Evolutionary conservation across 108 stramenopile genomes (phyloP), one percentile per base, ranked within the genome.

Genomic region (Conticribra guillardii): DNA sequence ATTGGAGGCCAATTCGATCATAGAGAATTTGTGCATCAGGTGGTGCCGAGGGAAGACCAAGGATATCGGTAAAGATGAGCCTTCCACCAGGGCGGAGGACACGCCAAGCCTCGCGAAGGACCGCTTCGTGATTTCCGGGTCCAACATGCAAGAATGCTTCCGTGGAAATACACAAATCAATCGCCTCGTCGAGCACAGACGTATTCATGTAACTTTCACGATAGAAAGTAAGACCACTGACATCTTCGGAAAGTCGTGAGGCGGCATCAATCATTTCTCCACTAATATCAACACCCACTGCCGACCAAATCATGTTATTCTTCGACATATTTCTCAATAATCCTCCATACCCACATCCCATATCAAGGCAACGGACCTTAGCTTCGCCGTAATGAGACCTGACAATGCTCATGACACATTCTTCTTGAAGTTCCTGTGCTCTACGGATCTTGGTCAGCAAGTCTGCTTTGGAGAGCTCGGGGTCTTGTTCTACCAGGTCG

Each of bases 331-430:
- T 72, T 30, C 82, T 66, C 29, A 82, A 51, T 9, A 82, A 67
- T 1, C 82, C 82, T 30, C 82, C 82, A 46, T 63, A 82, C 29
- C 82, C 82, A 58, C 82, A 78, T 5, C 82, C 82, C 62, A 82
- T 54, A 55, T 82, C 82, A 16, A 82, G 29, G 22, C 77, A 52
- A 17, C 82, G 76, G 9, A 82, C 49, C 41, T 64, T 59, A 41
- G 37, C 54, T 4, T 60, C 54, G 53, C 60, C 65, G 29, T 51
- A 64, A 16, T 80, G 62, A 22, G 22, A 16, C 41, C 67, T 44
- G 67, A 82, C 52, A 8, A 54, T 66, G 14, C 74, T 37, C 55
- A 82, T 59, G 37, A 82, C 63, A 1, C 60, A 47, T 11, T 64
- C 29, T 45, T 82, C 82, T 51, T 82, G 76, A 30, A 64, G 33